phyloP scores from a whole-genome alignment of 345 rosid species.

The Cardamine resedifolia region DNA sequence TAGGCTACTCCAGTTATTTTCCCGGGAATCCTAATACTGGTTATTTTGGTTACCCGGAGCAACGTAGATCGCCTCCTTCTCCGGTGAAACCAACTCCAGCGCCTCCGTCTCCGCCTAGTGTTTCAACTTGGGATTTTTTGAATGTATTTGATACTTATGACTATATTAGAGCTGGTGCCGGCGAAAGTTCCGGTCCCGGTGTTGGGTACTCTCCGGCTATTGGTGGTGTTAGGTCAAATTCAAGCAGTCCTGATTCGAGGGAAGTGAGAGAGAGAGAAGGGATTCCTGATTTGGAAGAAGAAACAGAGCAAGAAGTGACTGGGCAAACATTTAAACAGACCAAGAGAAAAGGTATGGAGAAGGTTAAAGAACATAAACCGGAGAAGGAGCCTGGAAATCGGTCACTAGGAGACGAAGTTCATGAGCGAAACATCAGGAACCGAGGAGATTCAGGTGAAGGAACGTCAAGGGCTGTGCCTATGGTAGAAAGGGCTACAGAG shows the following conservation, averaged over 20 bases:
- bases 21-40: slow-evolving; percentile 45
- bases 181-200: slow-evolving; percentile 14
- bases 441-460: slow-evolving; percentile 59
- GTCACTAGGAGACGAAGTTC: slow-evolving; percentile 27
- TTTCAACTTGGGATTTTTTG: slow-evolving; percentile 75
- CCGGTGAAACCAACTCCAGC: slow-evolving; percentile 56
- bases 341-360: slow-evolving; percentile 36
- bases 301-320: slow-evolving; percentile 60
- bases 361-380: slow-evolving; percentile 18
- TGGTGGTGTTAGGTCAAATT: slow-evolving; percentile 50
- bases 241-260: slow-evolving; percentile 83
- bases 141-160: slow-evolving; percentile 68
- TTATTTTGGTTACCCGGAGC: slow-evolving; percentile 54
- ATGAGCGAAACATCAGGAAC: slow-evolving; percentile 35
- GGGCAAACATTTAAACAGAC: slow-evolving; percentile 42
- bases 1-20: slow-evolving; percentile 43
- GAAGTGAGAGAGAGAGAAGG: slow-evolving; percentile 96
- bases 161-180: slow-evolving; percentile 28
- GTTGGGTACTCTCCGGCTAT: slow-evolving; percentile 37
- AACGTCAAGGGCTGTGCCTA: slow-evolving; percentile 51
- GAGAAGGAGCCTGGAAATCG: not conserved
- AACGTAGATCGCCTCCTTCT: slow-evolving; percentile 47
- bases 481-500: slow-evolving; percentile 22
- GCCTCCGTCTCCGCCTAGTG: slow-evolving; percentile 81
- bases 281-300: slow-evolving; percentile 96